These are phyloP conservation scores for Marchantia paleacea DNA, from an alignment of 225 moss, liverwort and hornwort species.

Conservation along the genomic window DNA sequence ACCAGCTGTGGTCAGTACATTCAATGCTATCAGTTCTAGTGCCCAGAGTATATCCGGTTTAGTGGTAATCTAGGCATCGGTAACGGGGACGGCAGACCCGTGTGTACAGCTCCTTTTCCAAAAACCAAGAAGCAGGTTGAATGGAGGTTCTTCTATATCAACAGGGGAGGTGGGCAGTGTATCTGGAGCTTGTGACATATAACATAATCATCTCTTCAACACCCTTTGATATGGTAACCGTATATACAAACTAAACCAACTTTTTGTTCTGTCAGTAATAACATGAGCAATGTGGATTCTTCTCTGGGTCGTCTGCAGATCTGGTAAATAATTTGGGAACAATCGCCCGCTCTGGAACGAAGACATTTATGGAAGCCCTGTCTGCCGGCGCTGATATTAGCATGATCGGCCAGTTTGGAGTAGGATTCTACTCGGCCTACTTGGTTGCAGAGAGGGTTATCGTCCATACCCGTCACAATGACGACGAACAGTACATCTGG, in stretches of 20 bases:
- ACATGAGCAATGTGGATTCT: neutral
- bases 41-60: neutral
- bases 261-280: too few species aligned
- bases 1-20: too few species aligned
- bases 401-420: slow-evolving; percentile 55
- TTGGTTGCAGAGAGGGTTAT: slow-evolving; percentile 42
- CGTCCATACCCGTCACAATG: slow-evolving; percentile 46
- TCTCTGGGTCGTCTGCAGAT: slow-evolving; percentile 15
- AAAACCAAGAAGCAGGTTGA: neutral
- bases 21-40: too few species aligned
- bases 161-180: neutral
- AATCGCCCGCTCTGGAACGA: slow-evolving; percentile 48
- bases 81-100: neutral
- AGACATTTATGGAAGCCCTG: slow-evolving; percentile 49
- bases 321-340: slow-evolving; percentile 50
- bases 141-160: neutral
- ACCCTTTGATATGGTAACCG: neutral
- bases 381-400: slow-evolving; percentile 51
- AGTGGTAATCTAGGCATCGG: neutral
- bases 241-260: neutral
- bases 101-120: neutral
- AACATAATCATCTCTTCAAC: neutral
- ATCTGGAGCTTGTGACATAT: neutral
- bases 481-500: slow-evolving; percentile 48
- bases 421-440: slow-evolving; percentile 47